Base-by-base conservation (phyloP, 2,329 filamentous ascomycete genomes). In the Drechslerella stenobrocha region DNA sequence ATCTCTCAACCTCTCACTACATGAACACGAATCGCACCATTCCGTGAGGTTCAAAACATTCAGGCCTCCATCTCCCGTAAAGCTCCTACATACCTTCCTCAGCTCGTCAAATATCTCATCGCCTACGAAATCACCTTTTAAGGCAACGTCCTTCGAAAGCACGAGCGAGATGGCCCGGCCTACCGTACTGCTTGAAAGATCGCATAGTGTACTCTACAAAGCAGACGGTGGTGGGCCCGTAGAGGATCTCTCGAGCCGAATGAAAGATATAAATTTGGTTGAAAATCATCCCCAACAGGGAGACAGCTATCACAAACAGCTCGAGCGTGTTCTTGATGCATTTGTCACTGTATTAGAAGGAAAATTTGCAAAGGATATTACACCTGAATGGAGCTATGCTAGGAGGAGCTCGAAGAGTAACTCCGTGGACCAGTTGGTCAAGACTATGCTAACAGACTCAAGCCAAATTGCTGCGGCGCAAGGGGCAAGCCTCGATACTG, bases 401-500 rank as follows among this genome's bases (percentile, higher is more conserved):
- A 45, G 64, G n/a, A 64, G 71, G 22, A 69, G 63, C 37, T 66
- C 71, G 42, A 71, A 72, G 20, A 61, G 64, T n/a, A 44, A 58
- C 24, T 66, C 70, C 0, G 71, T 72, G 8, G 65, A 71, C 40
- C 63, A 70, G 26, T 60, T 73, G 20, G 45, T 71, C 40, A 69
- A 69, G 48, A 55, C 47, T 23, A 69, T 73, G 65, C 37, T 73
- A 28, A 56, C 51, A 0, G 69, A 70, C 18, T 69, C 72, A 20
- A 55, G 59, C 18, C 48, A 63, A 11, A 64, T 58, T 5, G 52
- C 50, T 0, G 75, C 76, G 47, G 72, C 75, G 15, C 76, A 73
- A 61, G 76, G 77, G 5, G 72, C 70, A 9, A 70, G 73, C 28
- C 72, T 75, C 6, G 90, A 96, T 73, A 85, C 92, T 18, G 82